Evolutionary conservation across 306 rosid species (phyloP).

Genomic region (Rosa lucieae): DNA sequence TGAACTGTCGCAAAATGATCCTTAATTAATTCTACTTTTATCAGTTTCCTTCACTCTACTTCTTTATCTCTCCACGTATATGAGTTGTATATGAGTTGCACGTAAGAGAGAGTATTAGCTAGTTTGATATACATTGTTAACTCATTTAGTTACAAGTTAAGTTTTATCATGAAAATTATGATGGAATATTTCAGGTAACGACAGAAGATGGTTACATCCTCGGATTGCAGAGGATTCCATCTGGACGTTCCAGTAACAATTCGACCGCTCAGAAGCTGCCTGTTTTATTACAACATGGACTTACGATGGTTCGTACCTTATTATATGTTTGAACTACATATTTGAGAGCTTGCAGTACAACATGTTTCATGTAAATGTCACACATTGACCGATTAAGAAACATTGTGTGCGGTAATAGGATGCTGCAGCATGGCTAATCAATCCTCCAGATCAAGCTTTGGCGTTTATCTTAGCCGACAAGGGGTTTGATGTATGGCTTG

Average conservation of each 20-base stretch:
- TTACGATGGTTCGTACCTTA: conserved; percentile 39
- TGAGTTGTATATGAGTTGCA: background rate
- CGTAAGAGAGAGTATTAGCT: background rate
- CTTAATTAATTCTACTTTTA: background rate
- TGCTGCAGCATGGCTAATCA: conserved; percentile 47
- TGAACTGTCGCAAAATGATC: background rate
- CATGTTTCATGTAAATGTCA: background rate
- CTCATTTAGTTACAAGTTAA: background rate
- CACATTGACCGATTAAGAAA: background rate
- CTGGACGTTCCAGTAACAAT: conserved; percentile 29
- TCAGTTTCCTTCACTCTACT: background rate
- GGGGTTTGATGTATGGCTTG: conserved; percentile 76
- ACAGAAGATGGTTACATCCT: conserved; percentile 68
- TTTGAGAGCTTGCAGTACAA: background rate
- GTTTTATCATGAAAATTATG: background rate
- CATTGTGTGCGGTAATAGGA: conserved; percentile 16
- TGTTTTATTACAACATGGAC: conserved; percentile 69
- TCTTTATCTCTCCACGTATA: background rate
- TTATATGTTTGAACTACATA: background rate
- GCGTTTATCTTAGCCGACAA: conserved; percentile 62
- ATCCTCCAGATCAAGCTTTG: conserved; percentile 55
- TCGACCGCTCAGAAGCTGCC: conserved; percentile 37
- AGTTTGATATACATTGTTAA: background rate
- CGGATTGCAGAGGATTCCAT: conserved; percentile 55
- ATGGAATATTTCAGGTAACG: conserved; percentile 45